A percentile compares a stretch with the other conserved stretches of the same genome.
These are phyloP conservation scores for Strobilomyces echinocephalus DNA, from an alignment of 768 basidiomycete genomes.

Conservation along the genomic window DNA sequence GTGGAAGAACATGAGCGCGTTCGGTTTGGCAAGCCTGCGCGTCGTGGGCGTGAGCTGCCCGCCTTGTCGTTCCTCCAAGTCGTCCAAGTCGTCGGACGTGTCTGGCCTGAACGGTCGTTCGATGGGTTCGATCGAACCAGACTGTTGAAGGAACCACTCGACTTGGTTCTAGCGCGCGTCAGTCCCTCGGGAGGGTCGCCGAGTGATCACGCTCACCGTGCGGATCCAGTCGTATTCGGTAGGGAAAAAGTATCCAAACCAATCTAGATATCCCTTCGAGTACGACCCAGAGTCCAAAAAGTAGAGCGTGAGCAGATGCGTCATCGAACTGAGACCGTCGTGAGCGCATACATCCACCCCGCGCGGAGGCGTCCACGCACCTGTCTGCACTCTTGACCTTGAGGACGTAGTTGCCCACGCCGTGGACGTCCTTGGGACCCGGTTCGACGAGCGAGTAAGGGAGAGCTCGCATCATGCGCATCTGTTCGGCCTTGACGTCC, in stretches of 20 bases:
- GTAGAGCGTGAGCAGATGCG: conserved; percentile 85
- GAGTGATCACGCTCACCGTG: conserved; percentile 38
- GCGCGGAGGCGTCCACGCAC: conserved; percentile 41
- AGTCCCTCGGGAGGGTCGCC: background rate
- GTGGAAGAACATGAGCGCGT: conserved; percentile 97
- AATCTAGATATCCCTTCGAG: conserved; percentile 53
- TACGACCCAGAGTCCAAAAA: conserved; percentile 88
- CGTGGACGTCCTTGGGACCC: conserved; percentile 82
- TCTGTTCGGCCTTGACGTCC: conserved; percentile 54
- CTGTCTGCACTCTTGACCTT: conserved; percentile 81
- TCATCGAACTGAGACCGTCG: conserved; percentile 61
- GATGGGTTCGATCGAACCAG: conserved; percentile 68
- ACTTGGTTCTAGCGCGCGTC: conserved; percentile 54
- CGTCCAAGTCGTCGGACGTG: conserved; percentile 43
- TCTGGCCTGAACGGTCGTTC: conserved; percentile 83
- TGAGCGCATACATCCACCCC: conserved; percentile 4
- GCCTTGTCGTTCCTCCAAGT: conserved; percentile 15
- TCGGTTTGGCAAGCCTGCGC: conserved; percentile 78
- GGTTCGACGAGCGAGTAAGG: conserved; percentile 81
- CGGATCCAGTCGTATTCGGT: conserved; percentile 86
- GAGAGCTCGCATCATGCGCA: conserved; percentile 66
- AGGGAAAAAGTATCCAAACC: conserved; percentile 54
- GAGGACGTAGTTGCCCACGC: conserved; percentile 87
- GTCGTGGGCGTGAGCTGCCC: conserved; percentile 52
- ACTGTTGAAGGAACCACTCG: conserved; percentile 86